Conservation (phyloP, 176 grass and related monocot species). For the Dendrocalamus sinicus region DNA sequence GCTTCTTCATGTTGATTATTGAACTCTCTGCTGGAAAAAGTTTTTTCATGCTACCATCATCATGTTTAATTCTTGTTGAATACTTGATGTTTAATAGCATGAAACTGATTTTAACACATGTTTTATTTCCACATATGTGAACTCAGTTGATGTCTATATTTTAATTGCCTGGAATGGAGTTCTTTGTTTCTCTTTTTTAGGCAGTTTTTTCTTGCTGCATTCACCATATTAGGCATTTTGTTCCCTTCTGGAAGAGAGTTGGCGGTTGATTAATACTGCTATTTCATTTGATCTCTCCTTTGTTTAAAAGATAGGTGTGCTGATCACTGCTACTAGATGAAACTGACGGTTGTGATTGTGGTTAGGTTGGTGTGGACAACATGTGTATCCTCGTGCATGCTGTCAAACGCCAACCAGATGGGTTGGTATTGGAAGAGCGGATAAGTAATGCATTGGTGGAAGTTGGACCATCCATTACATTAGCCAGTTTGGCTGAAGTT, state of each 20-base stretch:
- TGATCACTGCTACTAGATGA: slow-evolving; percentile 38
- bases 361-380: slow-evolving; percentile 97
- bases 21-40: slow-evolving; percentile 14
- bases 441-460: slow-evolving; percentile 83
- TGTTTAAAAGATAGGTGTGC: slow-evolving; percentile 22
- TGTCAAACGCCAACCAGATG: slow-evolving; percentile 80
- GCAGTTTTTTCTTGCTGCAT: slow-evolving; percentile 34
- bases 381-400: slow-evolving; percentile 99
- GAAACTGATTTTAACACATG: not conserved
- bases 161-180: slow-evolving; percentile 2
- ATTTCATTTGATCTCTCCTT: slow-evolving; percentile 32
- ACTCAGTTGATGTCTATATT: slow-evolving; percentile 31
- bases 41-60: slow-evolving; percentile 13
- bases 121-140: slow-evolving; percentile 12
- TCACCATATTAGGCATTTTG: not conserved
- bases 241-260: not conserved
- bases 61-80: slow-evolving; percentile 1
- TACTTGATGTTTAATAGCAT: slow-evolving; percentile 19
- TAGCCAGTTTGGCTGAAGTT: slow-evolving; percentile 90
- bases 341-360: slow-evolving; percentile 40
- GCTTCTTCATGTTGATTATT: slow-evolving; percentile 35
- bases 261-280: slow-evolving; percentile 31
- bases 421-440: slow-evolving; percentile 67
- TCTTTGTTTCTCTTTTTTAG: slow-evolving; percentile 13
- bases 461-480: slow-evolving; percentile 97